These are phyloP conservation scores for Botrytis medusae DNA, from an alignment of 2,329 filamentous ascomycete genomes.

Conservation along the genomic window DNA sequence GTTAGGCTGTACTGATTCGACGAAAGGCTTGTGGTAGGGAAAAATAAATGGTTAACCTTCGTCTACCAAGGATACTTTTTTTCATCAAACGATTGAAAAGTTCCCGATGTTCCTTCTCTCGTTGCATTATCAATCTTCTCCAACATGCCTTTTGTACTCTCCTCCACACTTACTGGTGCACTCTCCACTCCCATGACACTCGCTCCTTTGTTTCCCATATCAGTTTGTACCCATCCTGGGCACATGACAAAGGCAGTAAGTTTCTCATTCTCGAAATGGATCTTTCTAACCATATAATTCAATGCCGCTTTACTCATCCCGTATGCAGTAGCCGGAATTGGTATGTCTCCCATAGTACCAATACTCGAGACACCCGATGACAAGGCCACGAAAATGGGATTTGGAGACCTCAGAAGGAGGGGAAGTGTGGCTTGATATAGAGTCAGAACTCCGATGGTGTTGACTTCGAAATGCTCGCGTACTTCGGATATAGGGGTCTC, in stretches of 20 bases:
- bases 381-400: constrained; percentile 44
- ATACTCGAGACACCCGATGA: constrained; percentile 34
- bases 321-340: constrained; percentile 40
- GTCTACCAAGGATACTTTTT: not conserved
- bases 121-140: constrained; percentile 26
- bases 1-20: not conserved
- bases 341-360: constrained; percentile 20
- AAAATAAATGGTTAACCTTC: too few relatives aligned
- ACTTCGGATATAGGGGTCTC: constrained; percentile 43
- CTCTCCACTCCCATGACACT: constrained; percentile 23
- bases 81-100: constrained; percentile 7
- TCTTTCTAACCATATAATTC: constrained; percentile 39
- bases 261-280: constrained; percentile 41
- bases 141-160: constrained; percentile 28
- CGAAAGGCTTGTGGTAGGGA: not conserved
- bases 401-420: constrained; percentile 41
- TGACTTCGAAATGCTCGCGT: constrained; percentile 44
- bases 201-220: constrained; percentile 32
- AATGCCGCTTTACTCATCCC: constrained; percentile 43
- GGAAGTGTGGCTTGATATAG: constrained; percentile 48
- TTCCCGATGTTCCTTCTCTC: constrained; percentile 25
- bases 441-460: constrained; percentile 45
- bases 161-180: constrained; percentile 30
- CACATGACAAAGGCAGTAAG: constrained; percentile 39
- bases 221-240: constrained; percentile 41